Evolutionary conservation across 495 filamentous ascomycete species (phyloP).

Genomic region (Penicillium salamii): DNA sequence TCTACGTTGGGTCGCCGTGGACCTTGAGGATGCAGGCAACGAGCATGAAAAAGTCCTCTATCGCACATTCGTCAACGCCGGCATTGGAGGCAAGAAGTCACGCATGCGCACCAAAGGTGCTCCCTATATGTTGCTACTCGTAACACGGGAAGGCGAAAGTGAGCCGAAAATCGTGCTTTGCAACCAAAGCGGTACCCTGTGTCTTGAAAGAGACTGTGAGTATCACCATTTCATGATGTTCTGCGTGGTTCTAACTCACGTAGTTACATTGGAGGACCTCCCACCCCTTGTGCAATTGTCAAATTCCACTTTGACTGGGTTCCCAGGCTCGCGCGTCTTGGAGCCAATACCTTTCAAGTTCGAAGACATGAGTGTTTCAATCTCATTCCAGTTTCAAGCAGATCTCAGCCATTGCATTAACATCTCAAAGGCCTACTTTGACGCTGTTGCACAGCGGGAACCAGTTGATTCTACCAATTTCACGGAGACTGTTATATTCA

Average conservation of each 20-base stretch:
- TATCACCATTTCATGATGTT: neutral
- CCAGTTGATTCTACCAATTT: constrained; percentile 35
- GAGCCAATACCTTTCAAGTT: constrained; percentile 36
- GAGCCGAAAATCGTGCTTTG: constrained; percentile 42
- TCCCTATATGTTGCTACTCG: constrained; percentile 43
- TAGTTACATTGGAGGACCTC: constrained; percentile 23
- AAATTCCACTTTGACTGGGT: constrained; percentile 13
- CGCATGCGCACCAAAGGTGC: constrained; percentile 38
- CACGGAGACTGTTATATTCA: constrained; percentile 35
- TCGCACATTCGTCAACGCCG: constrained; percentile 41
- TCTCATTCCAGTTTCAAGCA: constrained; percentile 32
- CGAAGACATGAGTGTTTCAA: constrained; percentile 24
- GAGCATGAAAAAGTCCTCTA: constrained; percentile 41
- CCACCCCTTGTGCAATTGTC: constrained; percentile 17
- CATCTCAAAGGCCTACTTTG: constrained; percentile 37
- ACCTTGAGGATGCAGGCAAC: constrained; percentile 36
- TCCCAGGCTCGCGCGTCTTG: constrained; percentile 17
- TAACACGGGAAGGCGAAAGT: constrained; percentile 36
- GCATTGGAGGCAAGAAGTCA: constrained; percentile 37
- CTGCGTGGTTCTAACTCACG: neutral
- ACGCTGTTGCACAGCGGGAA: constrained; percentile 33
- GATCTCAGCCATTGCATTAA: constrained; percentile 34
- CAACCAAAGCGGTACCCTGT: constrained; percentile 42
- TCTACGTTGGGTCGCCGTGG: constrained; percentile 34
- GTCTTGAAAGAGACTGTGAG: constrained; percentile 38